Percentiles rank a stretch among this genome's conserved stretches.
These are phyloP conservation scores for Vigna angularis DNA, from an alignment of 306 rosid genomes.

Conservation along the genomic window DNA sequence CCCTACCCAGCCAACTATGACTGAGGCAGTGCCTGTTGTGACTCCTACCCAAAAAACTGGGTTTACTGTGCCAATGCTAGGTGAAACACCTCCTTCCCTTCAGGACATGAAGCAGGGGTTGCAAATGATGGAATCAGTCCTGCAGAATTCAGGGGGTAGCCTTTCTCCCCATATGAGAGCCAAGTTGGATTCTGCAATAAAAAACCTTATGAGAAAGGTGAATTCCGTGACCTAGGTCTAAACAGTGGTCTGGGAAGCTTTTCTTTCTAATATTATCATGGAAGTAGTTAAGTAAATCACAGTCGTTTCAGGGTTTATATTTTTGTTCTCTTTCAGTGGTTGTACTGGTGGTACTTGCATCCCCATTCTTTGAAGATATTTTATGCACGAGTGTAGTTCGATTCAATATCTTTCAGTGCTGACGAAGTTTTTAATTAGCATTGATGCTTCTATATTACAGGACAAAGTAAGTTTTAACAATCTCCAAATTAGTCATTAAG, in stretches of 20 bases:
- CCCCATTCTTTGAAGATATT: not conserved
- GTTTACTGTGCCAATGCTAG: not conserved
- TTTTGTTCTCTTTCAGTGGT: constrained; percentile 17
- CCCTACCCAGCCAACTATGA: constrained; percentile 32
- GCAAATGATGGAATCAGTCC: constrained; percentile 74
- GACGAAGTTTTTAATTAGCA: too few relatives aligned
- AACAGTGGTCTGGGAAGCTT: not conserved
- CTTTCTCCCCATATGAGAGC: constrained; percentile 72
- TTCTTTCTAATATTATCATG: constrained; percentile 16
- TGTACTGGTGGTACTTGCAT: constrained; percentile 19
- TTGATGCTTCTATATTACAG: too few relatives aligned
- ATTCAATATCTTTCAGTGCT: too few relatives aligned
- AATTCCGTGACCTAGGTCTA: constrained; percentile 54
- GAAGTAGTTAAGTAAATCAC: constrained; percentile 15
- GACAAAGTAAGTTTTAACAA: too few relatives aligned
- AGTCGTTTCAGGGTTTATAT: constrained; percentile 1
- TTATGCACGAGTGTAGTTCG: too few relatives aligned
- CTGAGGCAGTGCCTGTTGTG: not conserved
- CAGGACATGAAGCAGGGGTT: constrained; percentile 68
- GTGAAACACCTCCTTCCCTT: constrained; percentile 58
- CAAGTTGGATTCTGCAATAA: constrained; percentile 69
- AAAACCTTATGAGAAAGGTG: constrained; percentile 74
- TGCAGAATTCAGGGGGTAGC: constrained; percentile 71
- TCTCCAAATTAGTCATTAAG: too few relatives aligned
- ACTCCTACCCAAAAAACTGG: constrained; percentile 32